Percentiles rank a stretch among this genome's conserved stretches.
These are phyloP conservation scores for Fusarium palustre DNA, from an alignment of 2,329 filamentous ascomycete species.

Conservation along the genomic window DNA sequence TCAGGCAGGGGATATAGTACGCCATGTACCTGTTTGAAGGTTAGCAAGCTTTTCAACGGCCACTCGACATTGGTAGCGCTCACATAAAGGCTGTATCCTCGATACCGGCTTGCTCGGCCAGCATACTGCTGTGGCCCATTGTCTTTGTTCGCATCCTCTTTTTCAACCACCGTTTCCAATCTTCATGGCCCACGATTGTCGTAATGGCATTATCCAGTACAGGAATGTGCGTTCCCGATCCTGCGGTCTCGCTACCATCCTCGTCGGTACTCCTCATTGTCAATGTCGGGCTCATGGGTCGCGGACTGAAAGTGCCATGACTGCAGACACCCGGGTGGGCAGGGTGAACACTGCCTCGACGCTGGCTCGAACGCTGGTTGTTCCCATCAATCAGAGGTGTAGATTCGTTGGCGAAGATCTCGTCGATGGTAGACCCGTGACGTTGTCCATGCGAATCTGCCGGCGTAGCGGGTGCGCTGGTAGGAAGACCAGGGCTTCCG, in stretches of 20 bases:
- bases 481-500: background rate
- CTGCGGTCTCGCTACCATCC: conserved; percentile 51
- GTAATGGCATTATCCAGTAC: conserved; percentile 56
- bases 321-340: conserved; percentile 66
- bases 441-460: conserved; percentile 43
- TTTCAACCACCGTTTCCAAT: conserved; percentile 64
- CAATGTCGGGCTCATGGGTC: conserved; percentile 63
- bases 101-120: conserved; percentile 79
- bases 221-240: conserved; percentile 50
- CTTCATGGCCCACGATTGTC: conserved; percentile 54
- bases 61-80: conserved; percentile 45
- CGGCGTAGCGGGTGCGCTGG: conserved; percentile 8
- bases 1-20: conserved; percentile 92
- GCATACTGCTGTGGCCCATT: conserved; percentile 77
- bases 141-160: conserved; percentile 70
- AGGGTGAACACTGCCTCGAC: conserved; percentile 44
- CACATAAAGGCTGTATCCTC: conserved; percentile 80
- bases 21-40: conserved; percentile 75
- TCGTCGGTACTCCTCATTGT: conserved; percentile 50
- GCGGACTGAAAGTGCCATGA: conserved; percentile 82
- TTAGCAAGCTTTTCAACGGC: conserved; percentile 14
- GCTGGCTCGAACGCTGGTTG: conserved; percentile 38
- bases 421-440: conserved; percentile 32
- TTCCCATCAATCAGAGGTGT: conserved; percentile 60
- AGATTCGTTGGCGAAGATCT: conserved; percentile 57